phyloP scores from a whole-genome alignment of 2,329 filamentous ascomycete species.

The Colletotrichum gloeosporioides region DNA sequence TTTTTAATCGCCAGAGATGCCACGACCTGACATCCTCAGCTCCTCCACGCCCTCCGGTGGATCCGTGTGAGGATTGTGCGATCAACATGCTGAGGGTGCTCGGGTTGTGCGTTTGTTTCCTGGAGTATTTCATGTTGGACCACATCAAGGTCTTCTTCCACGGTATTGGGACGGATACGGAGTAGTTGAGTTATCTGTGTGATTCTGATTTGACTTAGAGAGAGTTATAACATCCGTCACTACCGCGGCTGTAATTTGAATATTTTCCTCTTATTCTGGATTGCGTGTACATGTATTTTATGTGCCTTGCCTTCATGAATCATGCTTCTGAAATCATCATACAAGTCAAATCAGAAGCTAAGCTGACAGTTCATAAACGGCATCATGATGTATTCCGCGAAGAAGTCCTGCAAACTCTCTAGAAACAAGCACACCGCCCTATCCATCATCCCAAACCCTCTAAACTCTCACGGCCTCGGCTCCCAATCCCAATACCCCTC shows the following conservation, averaged over 20 bases:
- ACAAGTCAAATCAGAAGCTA: background rate
- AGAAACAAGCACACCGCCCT: background rate
- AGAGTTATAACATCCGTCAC: no score
- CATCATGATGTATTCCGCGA: background rate
- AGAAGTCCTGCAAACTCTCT: background rate
- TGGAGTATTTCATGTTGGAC: background rate
- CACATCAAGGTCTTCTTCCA: background rate
- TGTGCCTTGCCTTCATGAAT: no score
- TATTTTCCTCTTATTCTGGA: no score
- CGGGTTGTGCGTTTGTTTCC: background rate
- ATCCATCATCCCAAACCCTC: background rate
- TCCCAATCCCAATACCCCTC: conserved; percentile 3
- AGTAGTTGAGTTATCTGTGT: no score
- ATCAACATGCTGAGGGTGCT: background rate
- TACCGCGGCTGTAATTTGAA: no score
- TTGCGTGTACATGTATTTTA: no score
- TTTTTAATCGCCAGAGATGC: background rate
- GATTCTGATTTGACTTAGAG: no score
- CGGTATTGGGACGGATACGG: background rate
- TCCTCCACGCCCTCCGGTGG: background rate
- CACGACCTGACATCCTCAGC: background rate
- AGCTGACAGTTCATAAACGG: background rate
- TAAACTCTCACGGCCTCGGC: background rate
- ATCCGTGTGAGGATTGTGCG: background rate
- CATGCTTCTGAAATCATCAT: no score